phyloP scores from a whole-genome alignment of 352 stramenopile genomes.

The Phytophthora sojae region DNA sequence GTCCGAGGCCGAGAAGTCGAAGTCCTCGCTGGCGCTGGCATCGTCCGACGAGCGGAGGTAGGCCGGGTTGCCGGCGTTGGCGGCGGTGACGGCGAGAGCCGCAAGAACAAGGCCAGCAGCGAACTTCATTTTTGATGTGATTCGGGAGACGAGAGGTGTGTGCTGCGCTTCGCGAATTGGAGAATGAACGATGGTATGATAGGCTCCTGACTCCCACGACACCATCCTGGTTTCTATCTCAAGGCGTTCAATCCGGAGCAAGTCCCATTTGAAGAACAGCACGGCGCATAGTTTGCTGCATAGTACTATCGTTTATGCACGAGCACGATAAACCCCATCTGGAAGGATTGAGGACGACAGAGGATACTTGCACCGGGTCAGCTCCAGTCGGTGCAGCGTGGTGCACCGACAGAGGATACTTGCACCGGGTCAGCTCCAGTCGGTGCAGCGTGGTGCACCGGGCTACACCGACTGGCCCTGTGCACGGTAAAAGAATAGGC shows the following conservation, averaged over 20 bases:
- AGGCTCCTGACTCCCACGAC: neutral
- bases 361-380: too few species aligned
- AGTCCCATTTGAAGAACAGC: constrained; percentile 34
- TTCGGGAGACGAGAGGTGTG: constrained; percentile 14
- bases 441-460: too few species aligned
- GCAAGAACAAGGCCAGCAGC: constrained; percentile 28
- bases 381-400: too few species aligned
- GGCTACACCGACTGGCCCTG: too few species aligned
- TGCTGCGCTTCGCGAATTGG: constrained; percentile 30
- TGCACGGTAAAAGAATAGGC: too few species aligned
- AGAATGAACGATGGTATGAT: constrained; percentile 31
- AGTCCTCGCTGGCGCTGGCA: constrained; percentile 16
- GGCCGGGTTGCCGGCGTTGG: constrained; percentile 21
- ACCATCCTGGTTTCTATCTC: constrained; percentile 33
- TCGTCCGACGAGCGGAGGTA: constrained; percentile 17
- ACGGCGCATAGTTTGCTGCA: constrained; percentile 17
- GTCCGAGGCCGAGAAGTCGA: constrained; percentile 17
- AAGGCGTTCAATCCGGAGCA: constrained; percentile 28
- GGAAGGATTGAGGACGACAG: constrained; percentile 32
- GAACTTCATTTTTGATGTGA: constrained; percentile 40
- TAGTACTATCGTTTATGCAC: constrained; percentile 35
- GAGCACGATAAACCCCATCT: constrained; percentile 26
- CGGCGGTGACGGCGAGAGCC: constrained; percentile 28
- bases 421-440: too few species aligned
- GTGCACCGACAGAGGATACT: too few species aligned